Percentiles rank a stretch among this genome's conserved stretches.
Evolutionary conservation across 345 rosid genomes (phyloP).

Genomic region (Boechera stricta): DNA sequence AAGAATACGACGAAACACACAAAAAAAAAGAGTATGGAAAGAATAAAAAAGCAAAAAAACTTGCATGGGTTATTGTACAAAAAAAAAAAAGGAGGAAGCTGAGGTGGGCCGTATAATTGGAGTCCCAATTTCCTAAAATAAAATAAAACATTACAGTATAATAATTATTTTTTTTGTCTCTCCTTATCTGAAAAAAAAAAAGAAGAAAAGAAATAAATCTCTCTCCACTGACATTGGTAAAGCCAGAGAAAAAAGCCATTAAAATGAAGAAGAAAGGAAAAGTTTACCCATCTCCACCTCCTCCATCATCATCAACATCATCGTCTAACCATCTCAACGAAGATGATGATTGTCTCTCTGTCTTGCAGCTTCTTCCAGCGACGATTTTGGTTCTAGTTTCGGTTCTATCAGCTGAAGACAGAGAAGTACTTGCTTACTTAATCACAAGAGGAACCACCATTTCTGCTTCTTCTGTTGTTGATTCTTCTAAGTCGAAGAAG

Average conservation of each 20-base stretch:
- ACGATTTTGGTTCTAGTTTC: slow-evolving; percentile 73
- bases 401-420: slow-evolving; percentile 69
- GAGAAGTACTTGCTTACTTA: slow-evolving; percentile 90
- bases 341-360: slow-evolving; percentile 59
- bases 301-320: not conserved
- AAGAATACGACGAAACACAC: slow-evolving; percentile 23
- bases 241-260: slow-evolving; percentile 46
- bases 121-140: slow-evolving; percentile 16
- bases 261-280: slow-evolving; percentile 90
- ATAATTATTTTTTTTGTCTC: not conserved
- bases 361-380: slow-evolving; percentile 70
- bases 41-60: slow-evolving; percentile 21
- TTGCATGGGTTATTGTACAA: slow-evolving; percentile 10
- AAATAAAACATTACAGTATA: not conserved
- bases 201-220: slow-evolving; percentile 11
- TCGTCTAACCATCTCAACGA: slow-evolving; percentile 30
- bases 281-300: slow-evolving; percentile 73
- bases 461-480: not conserved
- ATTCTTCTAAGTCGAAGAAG: slow-evolving; percentile 46
- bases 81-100: slow-evolving; percentile 1
- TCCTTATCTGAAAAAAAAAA: slow-evolving; percentile 14
- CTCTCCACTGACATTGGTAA: slow-evolving; percentile 39
- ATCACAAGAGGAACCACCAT: slow-evolving; percentile 61
- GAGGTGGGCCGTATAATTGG: slow-evolving; percentile 38
- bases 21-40: not conserved